These are phyloP conservation scores for Kodamaea fukazawae DNA, from an alignment of 805 yeast species.

Conservation along the genomic window DNA sequence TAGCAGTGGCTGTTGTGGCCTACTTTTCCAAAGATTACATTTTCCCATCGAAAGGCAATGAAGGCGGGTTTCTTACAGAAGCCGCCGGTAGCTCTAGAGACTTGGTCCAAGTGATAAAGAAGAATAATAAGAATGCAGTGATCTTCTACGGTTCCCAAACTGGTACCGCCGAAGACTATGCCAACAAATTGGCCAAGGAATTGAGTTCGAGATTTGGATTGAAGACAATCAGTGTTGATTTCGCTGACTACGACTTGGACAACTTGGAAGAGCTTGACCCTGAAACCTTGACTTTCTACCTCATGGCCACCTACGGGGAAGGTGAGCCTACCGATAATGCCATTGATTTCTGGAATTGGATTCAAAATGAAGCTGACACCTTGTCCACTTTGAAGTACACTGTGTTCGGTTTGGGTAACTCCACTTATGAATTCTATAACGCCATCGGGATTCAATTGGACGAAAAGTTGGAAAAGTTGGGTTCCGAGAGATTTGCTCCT, in stretches of 20 bases:
- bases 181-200: constrained; percentile 86
- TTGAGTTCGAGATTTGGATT: constrained; percentile 77
- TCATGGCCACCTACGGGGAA: constrained; percentile 94
- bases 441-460: constrained; percentile 68
- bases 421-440: constrained; percentile 90
- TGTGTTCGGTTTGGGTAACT: constrained; percentile 90
- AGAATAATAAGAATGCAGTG: constrained; percentile 68
- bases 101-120: constrained; percentile 53
- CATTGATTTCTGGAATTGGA: constrained; percentile 67
- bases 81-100: constrained; percentile 50
- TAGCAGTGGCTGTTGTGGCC: constrained; percentile 62
- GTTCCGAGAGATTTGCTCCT: constrained; percentile 71
- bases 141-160: constrained; percentile 94
- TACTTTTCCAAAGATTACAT: constrained; percentile 63
- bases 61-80: constrained; percentile 26
- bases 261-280: constrained; percentile 62
- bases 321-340: constrained; percentile 98
- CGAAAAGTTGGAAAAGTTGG: constrained; percentile 53
- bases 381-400: constrained; percentile 62
- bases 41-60: constrained; percentile 31
- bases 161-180: constrained; percentile 97
- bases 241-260: constrained; percentile 85
- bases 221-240: constrained; percentile 79
- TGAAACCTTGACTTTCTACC: constrained; percentile 56
- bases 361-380: constrained; percentile 52